Conservation (phyloP, 164 flowering plant species). For the Tetrastigma voinierianum region DNA sequence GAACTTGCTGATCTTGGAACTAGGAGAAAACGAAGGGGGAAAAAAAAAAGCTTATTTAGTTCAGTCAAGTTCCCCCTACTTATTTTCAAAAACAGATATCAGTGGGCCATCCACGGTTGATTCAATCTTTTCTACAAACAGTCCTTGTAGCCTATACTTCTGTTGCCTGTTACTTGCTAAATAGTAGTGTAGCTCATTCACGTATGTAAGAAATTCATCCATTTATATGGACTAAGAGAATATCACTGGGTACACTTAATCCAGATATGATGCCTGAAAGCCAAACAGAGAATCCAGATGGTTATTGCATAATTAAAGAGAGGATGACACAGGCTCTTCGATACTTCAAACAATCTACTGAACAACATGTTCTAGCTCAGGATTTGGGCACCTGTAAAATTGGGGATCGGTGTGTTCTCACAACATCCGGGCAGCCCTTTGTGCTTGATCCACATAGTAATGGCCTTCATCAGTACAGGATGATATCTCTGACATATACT, state of each 20-base stretch:
- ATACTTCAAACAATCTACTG: constrained; percentile 71
- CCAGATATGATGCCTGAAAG: constrained; percentile 29
- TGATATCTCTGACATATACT: constrained; percentile 69
- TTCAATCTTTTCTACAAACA: too few relatives aligned
- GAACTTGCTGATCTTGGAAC: too few relatives aligned
- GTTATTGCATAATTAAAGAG: constrained; percentile 72
- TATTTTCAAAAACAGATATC: too few relatives aligned
- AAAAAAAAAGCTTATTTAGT: too few relatives aligned
- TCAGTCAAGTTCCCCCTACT: too few relatives aligned
- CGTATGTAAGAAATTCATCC: too few relatives aligned
- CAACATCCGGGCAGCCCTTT: constrained; percentile 97
- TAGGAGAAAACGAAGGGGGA: too few relatives aligned
- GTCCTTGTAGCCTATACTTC: too few relatives aligned
- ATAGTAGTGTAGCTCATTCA: too few relatives aligned
- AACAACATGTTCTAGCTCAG: constrained; percentile 84
- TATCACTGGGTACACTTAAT: constrained; percentile 32
- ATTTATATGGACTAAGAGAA: constrained; percentile 1
- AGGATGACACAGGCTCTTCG: constrained; percentile 88
- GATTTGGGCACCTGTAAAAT: constrained; percentile 92
- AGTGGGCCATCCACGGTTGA: too few relatives aligned
- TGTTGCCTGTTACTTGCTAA: too few relatives aligned
- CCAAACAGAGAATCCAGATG: constrained; percentile 39
- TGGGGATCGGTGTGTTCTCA: constrained; percentile 64
- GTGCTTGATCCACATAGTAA: constrained; percentile 70
- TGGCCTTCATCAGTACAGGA: constrained; percentile 82